Base-by-base conservation (phyloP, 1,139 yeast genomes). In the Yamadazyma conglobata region DNA sequence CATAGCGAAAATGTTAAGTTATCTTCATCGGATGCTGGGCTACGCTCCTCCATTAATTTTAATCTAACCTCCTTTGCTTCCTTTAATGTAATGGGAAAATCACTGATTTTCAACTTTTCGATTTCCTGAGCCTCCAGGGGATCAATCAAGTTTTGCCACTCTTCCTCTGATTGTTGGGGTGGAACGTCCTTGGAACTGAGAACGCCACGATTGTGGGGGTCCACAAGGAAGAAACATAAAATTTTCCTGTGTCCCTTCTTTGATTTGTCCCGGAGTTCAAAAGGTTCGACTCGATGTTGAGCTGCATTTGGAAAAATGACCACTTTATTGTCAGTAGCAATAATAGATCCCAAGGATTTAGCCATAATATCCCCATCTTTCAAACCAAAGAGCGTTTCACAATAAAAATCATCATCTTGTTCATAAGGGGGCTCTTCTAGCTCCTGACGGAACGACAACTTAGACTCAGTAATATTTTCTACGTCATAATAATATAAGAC, bases 231-330 rank as follows among this genome's bases (percentile, higher is more conserved):
- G 42, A 62, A 60, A 34, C 72, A 64, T 31, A 67, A 47, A 26
- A 67, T 65, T 42, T 61, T 64, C 23, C 73, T 47, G 39, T 55
- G 57, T 1, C 73, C 73, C 0, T 56, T 52, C 33, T 55, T 64
- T 6, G 59, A 35, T 31, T 44, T 44, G 38, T 68, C 73, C 9
- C 36, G 35, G 33, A 68, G 56, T 30, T 55, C 56, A 43, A 68
- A 68, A 3, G 60, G 52, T 32, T 59, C 63, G 12, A 68, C 73
- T 28, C 52, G 63, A 39, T 67, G 73, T 42, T 67, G 73, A 33
- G 42, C 53, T 16, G 40, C 38, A 40, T 68, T 68, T 4, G 73
- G 73, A 43, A 68, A 68, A 6, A 67, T 48, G 4, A 66, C 32
- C 5, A 65, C 35, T 8, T 62, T 42, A 34, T 54, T 58, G 34